Base-by-base conservation (phyloP, 225 moss, liverwort and hornwort genomes). In the Ulota crispa region DNA sequence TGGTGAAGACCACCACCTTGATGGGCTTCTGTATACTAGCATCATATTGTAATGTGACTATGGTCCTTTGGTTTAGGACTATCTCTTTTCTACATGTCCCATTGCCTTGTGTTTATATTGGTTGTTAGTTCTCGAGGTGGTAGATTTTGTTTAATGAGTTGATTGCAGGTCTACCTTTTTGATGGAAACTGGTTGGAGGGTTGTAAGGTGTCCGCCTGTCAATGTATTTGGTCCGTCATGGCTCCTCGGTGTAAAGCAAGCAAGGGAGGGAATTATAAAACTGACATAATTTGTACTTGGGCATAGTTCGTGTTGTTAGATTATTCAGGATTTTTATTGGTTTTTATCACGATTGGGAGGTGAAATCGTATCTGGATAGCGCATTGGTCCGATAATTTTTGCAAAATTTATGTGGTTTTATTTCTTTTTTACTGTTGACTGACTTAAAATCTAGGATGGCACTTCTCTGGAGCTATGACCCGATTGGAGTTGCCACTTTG, bases 21-120 rank as follows among this genome's bases (percentile, higher is more conserved):
- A 77, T 81, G 82, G 68, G 77, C 83, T 86, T 54, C 77, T 90
- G 90, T 90, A 90, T 80, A 82, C 34, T 90, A 90, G 80, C 82
- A n/a, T n/a, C 82, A 84, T 79, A 71, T 82, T 86, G 79, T 76
- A 77, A 88, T 84, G 56, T 65, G 76, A 75, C 74, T 42, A 77
- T 66, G 74, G 80, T 87, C 74, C 85, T 73, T 69, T 80, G 77
- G 72, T 77, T 67, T 8, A 41, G 77, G 82, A 76, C 79, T 67
- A 18, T 71, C 85, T 73, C 73, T 69, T 69, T 68, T 47, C 31
- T 54, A 20, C 43, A 11, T 71, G 34, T 76, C 75, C 78, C 63
- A 41, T 42, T 57, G 68, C 20, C 84, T 84, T 81, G 45, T 30
- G 12, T 43, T 54, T 73, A 59, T 54, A 43, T 72, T 0, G 61